Base-by-base conservation (phyloP, 495 filamentous ascomycete genomes). In the Neurospora intermedia region DNA sequence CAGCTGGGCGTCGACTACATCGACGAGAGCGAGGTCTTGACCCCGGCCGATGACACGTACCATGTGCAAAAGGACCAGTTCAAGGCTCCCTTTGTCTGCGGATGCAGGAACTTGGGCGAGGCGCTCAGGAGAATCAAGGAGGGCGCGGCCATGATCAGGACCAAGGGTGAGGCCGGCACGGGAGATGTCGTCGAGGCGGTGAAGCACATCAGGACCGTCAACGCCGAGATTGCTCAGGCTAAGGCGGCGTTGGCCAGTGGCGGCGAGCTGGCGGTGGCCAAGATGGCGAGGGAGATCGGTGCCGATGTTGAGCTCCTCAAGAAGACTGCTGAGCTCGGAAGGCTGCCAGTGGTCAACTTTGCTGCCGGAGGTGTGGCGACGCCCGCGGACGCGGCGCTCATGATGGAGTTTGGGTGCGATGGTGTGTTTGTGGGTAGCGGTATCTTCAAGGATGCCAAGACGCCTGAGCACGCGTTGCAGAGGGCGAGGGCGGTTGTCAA, bases 351-450 rank as follows among this genome's bases (percentile, higher is more conserved):
- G 2, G 96, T 99, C 69, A 99, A 99, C 88, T 99, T 99, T 77
- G 96, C 96, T 4, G 96, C 96, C n/a, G 96, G 96, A 20, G 96
- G 96, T 70, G 90, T 99, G 45, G 96, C 96, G 15, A 99, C 96
- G 13, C 96, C 96, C 1, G 96, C 96, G 4, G 96, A 99, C 85
- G 96, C 96, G 16, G 96, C 96, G 41, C 86, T 99, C 46, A 99
- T 99, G 96, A 99, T 99, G 96, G 94, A 98, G 84, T 84, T 99
- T 71, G 96, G 96, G 73, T 99, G 96, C 80, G 96, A 99, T 79
- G 96, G 96, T 72, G 96, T 99, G 41, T 99, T 99, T 79, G 96
- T 99, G 66, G 96, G 96, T 41, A 92, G 89, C 66, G 96, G 96
- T 46, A 98, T 99, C 82, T 99, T 99, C 87, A 99, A 99, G 89